Evolutionary conservation across 2,329 filamentous ascomycete genomes (phyloP), one percentile per base, ranked within the genome.

Genomic region (Sphaerulina vaccinii): DNA sequence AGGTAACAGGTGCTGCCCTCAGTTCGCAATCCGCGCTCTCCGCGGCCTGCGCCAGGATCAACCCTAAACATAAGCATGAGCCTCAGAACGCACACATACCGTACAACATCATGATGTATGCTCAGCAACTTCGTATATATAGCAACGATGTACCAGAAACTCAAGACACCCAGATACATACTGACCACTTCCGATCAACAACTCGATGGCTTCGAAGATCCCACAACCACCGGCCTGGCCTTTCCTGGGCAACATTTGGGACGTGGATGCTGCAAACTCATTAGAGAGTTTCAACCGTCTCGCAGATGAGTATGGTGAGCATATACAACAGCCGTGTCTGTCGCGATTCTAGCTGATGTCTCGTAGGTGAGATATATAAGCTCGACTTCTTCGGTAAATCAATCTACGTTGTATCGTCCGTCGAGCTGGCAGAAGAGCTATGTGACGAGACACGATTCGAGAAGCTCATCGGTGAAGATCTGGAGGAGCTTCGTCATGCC

Each of bases 171-270:
- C n/a, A n/a, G n/a, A n/a, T n/a, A n/a, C n/a, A n/a, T n/a, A n/a
- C n/a, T n/a, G n/a, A n/a, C n/a, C n/a, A n/a, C n/a, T n/a, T n/a
- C n/a, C n/a, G n/a, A n/a, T n/a, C n/a, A n/a, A n/a, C n/a, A n/a
- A n/a, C n/a, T n/a, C n/a, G 8, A 43, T 48, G 44, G 16, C 51
- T 13, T 40, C 46, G 3, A 50, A 45, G 3, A 84, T 88, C 48
- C 85, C 85, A 1, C 77, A 80, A 42, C 85, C 85, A 19, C 76
- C 76, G 44, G 81, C 80, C 3, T 71, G 85, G 52, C 85, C 83
- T 1, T 66, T 88, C 22, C 55, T 88, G 16, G 85, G 86, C 19
- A 86, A 88, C 58, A 64, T 85, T 19, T 70, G 73, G 49, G 83
- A 87, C 55, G 77, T 90, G 53, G 79, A 86, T 54, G 68, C 75